Conservation (phyloP, 306 rosid genomes). For the Cicer cuneatum region DNA sequence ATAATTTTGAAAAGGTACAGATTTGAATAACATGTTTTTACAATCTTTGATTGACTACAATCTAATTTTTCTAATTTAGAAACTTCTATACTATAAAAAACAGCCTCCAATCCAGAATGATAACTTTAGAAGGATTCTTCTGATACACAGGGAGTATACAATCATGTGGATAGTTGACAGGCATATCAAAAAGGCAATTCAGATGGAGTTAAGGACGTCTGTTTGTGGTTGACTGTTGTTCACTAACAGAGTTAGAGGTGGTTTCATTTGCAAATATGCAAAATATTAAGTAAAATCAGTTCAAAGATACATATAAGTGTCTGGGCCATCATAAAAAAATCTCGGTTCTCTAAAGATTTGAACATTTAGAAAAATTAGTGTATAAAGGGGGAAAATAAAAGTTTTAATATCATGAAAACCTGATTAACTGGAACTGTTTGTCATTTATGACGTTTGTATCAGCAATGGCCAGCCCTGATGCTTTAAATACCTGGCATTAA, state of each 20-base stretch:
- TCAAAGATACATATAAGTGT: constrained; percentile 23
- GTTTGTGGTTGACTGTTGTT: constrained; percentile 16
- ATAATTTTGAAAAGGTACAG: not conserved
- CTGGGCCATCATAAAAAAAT: not conserved
- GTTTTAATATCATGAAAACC: constrained; percentile 55
- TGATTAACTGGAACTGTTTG: constrained; percentile 94
- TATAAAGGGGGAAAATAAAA: constrained; percentile 20
- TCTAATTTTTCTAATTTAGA: constrained; percentile 8
- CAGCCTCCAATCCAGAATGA: not conserved
- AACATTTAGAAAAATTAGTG: constrained; percentile 26
- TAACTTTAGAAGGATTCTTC: constrained; percentile 27
- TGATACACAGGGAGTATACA: not conserved
- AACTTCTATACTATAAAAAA: not conserved
- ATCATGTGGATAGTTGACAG: not conserved
- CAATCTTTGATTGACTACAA: not conserved
- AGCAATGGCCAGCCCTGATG: constrained; percentile 73
- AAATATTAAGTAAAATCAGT: constrained; percentile 8
- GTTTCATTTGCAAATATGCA: constrained; percentile 10
- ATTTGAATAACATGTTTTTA: not conserved
- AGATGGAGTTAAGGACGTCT: not conserved
- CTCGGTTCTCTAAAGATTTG: constrained; percentile 13
- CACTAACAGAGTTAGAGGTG: constrained; percentile 19
- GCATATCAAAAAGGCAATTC: constrained; percentile 26
- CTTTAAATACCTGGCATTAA: constrained; percentile 82
- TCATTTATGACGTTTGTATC: constrained; percentile 69